These are phyloP conservation scores for Pseudocercospora crystallina DNA, from an alignment of 2,329 filamentous ascomycete species.

Conservation along the genomic window DNA sequence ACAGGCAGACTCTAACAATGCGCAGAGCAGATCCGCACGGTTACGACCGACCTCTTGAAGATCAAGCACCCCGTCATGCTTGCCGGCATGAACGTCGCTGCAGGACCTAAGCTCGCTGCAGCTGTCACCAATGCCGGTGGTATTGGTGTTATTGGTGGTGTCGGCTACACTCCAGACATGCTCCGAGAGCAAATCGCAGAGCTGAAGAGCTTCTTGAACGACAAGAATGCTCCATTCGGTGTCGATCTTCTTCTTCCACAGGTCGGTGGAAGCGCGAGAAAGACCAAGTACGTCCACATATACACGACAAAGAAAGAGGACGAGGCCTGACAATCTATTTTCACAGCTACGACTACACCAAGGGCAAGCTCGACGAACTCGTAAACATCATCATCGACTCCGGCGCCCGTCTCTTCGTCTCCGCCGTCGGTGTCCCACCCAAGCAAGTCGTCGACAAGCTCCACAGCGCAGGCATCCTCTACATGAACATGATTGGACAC, in stretches of 20 bases:
- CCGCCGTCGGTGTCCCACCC: constrained; percentile 89
- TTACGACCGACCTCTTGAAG: constrained; percentile 91
- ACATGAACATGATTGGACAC: constrained; percentile 99
- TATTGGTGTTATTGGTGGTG: constrained; percentile 92
- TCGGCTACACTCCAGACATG: constrained; percentile 97
- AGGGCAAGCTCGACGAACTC: constrained; percentile 92
- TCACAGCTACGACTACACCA: constrained; percentile 95
- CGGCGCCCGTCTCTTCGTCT: constrained; percentile 90
- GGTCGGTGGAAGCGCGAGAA: constrained; percentile 88
- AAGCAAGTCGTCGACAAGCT: constrained; percentile 85
- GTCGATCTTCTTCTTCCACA: constrained; percentile 92
- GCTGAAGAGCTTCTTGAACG: constrained; percentile 80
- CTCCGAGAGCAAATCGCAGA: constrained; percentile 91
- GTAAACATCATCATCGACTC: constrained; percentile 90
- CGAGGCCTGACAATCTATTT: not conserved
- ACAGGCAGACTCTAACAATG: not conserved
- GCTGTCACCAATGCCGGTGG: constrained; percentile 97
- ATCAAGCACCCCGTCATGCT: constrained; percentile 96
- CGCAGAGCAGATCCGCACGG: constrained; percentile 83
- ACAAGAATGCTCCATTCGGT: constrained; percentile 94
- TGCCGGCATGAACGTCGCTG: constrained; percentile 98
- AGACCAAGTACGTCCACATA: constrained; percentile 70
- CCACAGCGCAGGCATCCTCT: constrained; percentile 82
- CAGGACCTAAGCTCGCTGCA: constrained; percentile 91
- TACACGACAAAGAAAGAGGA: not conserved